Percentiles rank a stretch among this genome's conserved stretches.
These are phyloP conservation scores for Choanephora cucurbitarum DNA, from an alignment of 371 early-diverging fungal species.

Conservation along the genomic window DNA sequence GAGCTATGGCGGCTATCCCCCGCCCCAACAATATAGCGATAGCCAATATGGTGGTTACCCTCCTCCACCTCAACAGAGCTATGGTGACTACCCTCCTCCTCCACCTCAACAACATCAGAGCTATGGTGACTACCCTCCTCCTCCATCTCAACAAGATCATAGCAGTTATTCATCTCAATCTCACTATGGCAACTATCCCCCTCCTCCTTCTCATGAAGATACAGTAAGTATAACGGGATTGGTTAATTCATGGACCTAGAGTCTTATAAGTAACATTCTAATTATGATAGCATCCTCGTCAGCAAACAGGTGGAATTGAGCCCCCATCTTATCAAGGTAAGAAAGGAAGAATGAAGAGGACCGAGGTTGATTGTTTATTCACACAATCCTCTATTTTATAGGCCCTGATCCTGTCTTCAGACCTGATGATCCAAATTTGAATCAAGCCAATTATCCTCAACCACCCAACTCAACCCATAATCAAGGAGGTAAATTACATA, in stretches of 20 bases:
- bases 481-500: slow-evolving; percentile 16
- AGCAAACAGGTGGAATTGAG: slow-evolving; percentile 6
- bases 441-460: slow-evolving; percentile 31
- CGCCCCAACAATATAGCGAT: background rate
- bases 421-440: slow-evolving; percentile 20
- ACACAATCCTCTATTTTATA: background rate
- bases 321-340: slow-evolving; percentile 24
- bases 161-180: no score
- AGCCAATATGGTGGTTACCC: slow-evolving; percentile 1
- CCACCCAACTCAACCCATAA: slow-evolving; percentile 28
- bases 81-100: background rate
- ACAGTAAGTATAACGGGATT: background rate
- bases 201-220: background rate
- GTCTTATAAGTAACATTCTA: background rate
- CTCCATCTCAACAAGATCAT: slow-evolving; percentile 6
- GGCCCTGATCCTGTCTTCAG: slow-evolving; percentile 25
- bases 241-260: background rate
- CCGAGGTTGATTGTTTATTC: background rate
- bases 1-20: slow-evolving; percentile 1
- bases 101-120: slow-evolving; percentile 11
- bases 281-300: slow-evolving; percentile 1
- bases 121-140: slow-evolving; percentile 5
- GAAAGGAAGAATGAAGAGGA: background rate
- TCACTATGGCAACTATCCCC: slow-evolving; percentile 10
- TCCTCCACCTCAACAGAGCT: slow-evolving; percentile 4